Conservation (phyloP, 2,329 filamentous ascomycete genomes). For the Lecanicillium sp. region DNA sequence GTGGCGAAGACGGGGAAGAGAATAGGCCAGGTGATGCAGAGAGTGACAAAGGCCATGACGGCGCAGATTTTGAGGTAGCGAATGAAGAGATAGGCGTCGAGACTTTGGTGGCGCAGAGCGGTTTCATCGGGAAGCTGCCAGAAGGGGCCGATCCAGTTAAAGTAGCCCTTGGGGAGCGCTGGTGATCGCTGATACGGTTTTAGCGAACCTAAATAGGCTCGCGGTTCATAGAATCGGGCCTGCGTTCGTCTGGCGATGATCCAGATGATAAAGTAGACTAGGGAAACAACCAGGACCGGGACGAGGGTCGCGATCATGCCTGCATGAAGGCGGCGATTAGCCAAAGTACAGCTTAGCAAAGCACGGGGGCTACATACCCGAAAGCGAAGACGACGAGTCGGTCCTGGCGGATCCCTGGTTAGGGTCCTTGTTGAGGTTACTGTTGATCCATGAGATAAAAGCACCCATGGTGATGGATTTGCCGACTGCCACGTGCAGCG, state of each 20-base stretch:
- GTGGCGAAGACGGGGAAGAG: slow-evolving; percentile 80
- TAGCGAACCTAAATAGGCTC: slow-evolving; percentile 44
- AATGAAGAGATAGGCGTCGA: slow-evolving; percentile 69
- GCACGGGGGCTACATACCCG: slow-evolving; percentile 23
- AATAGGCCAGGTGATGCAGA: slow-evolving; percentile 77
- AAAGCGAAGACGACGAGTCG: slow-evolving; percentile 28
- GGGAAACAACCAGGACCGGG: slow-evolving; percentile 44
- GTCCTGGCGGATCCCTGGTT: slow-evolving; percentile 21
- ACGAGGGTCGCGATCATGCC: slow-evolving; percentile 46
- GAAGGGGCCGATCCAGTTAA: slow-evolving; percentile 58
- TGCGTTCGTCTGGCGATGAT: slow-evolving; percentile 41
- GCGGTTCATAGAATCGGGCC: slow-evolving; percentile 49
- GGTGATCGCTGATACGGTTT: slow-evolving; percentile 50
- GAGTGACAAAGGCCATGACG: slow-evolving; percentile 40
- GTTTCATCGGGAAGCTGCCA: slow-evolving; percentile 66
- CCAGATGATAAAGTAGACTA: slow-evolving; percentile 46
- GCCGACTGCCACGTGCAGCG: slow-evolving; percentile 13
- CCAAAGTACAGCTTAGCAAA: background rate
- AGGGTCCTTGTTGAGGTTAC: slow-evolving; percentile 22
- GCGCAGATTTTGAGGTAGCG: slow-evolving; percentile 14
- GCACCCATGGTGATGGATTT: slow-evolving; percentile 27
- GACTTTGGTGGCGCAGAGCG: slow-evolving; percentile 76
- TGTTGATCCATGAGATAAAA: slow-evolving; percentile 34
- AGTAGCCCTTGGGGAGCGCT: slow-evolving; percentile 47
- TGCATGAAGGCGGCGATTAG: slow-evolving; percentile 16